Evolutionary conservation across 257 asterid genomes (phyloP).

Genomic region (Plantago major): DNA sequence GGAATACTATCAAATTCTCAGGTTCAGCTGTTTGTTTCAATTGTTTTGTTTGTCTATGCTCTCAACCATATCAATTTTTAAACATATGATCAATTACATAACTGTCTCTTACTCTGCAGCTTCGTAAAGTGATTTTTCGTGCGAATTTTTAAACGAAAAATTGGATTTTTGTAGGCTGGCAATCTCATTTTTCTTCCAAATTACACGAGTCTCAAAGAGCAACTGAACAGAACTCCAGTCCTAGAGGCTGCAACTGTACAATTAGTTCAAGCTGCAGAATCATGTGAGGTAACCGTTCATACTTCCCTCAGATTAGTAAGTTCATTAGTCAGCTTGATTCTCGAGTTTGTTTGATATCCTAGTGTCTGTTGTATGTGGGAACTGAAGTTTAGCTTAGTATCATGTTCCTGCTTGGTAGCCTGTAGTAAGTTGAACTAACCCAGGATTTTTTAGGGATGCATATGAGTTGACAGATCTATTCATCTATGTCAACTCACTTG

Average conservation of each 20-base stretch:
- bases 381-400: too few relatives aligned
- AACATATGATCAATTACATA: too few relatives aligned
- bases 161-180: slow-evolving; percentile 39
- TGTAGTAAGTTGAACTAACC: too few relatives aligned
- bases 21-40: slow-evolving; percentile 39
- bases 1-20: slow-evolving; percentile 63
- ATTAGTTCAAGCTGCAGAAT: slow-evolving; percentile 76
- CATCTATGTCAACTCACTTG: too few relatives aligned
- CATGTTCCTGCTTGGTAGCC: too few relatives aligned
- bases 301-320: slow-evolving; percentile 12
- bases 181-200: slow-evolving; percentile 44
- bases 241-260: slow-evolving; percentile 44
- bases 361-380: too few relatives aligned
- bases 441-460: too few relatives aligned
- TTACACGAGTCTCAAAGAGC: slow-evolving; percentile 59
- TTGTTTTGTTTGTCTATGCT: slow-evolving; percentile 4
- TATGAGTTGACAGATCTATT: too few relatives aligned
- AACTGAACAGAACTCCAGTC: slow-evolving; percentile 25
- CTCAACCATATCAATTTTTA: not conserved
- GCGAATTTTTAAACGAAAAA: slow-evolving; percentile 7
- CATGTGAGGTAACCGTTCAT: slow-evolving; percentile 61
- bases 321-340: not conserved
- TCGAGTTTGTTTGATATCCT: not conserved
- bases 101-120: not conserved
- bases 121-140: slow-evolving; percentile 7